A percentile compares a stretch with the other conserved stretches of the same genome.
phyloP scores from a whole-genome alignment of 176 grass and related monocot genomes.

The Calamus simplicifolius region DNA sequence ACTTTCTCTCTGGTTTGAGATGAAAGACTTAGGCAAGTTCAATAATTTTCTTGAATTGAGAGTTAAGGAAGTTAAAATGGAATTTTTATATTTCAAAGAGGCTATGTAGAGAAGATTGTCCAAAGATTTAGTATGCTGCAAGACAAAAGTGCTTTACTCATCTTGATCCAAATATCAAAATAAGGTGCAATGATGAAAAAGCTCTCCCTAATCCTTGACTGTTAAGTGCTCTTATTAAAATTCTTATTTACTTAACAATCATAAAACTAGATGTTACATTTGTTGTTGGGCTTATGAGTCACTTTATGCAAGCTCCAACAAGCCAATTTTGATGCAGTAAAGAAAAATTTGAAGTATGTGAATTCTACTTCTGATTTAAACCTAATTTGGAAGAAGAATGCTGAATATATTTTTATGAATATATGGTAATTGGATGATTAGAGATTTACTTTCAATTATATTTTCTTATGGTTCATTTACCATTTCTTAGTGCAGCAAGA shows the following conservation, averaged over 20 bases:
- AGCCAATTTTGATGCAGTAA: neutral
- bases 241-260: constrained; percentile 13
- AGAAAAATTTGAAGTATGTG: neutral
- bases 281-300: neutral
- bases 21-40: too few relatives aligned
- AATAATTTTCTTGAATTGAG: neutral
- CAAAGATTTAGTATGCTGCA: neutral
- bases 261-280: neutral
- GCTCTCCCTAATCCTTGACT: neutral
- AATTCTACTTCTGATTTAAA: neutral
- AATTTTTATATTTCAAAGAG: neutral
- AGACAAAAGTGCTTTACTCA: neutral
- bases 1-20: neutral
- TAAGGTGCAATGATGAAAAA: neutral
- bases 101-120: neutral
- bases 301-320: neutral
- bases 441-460: neutral
- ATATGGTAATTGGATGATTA: constrained; percentile 8
- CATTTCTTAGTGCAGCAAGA: constrained; percentile 1
- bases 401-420: neutral
- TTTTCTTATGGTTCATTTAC: neutral
- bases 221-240: neutral
- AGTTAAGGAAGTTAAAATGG: neutral
- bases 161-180: constrained; percentile 3
- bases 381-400: neutral